Conservation (phyloP, 441 rosid genomes). For the Aquilaria agallochum region DNA sequence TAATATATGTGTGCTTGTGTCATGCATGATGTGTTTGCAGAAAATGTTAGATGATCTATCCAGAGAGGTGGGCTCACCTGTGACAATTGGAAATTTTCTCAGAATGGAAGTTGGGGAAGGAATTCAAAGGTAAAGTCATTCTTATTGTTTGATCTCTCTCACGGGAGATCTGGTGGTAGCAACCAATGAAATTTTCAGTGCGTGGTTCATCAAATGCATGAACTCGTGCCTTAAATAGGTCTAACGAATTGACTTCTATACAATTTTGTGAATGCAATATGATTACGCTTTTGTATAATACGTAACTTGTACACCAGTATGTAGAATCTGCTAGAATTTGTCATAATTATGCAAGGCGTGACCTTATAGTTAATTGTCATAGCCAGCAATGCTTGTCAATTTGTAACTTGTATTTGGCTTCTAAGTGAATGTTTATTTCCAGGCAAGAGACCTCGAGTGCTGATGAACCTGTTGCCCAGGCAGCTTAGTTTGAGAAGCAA, state of each 20-base stretch:
- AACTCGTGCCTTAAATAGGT: background rate
- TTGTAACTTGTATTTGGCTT: background rate
- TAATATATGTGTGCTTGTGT: background rate
- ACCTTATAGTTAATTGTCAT: too few species aligned
- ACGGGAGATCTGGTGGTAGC: background rate
- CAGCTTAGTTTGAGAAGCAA: conserved; percentile 33
- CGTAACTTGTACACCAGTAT: too few species aligned
- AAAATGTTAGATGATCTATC: conserved; percentile 59
- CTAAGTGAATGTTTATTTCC: conserved; percentile 23
- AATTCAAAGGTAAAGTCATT: conserved; percentile 57
- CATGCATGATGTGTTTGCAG: conserved; percentile 28
- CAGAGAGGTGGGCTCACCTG: conserved; percentile 72
- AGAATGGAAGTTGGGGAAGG: conserved; percentile 99
- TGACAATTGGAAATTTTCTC: conserved; percentile 72
- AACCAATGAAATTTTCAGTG: too few species aligned
- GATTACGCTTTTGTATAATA: too few species aligned
- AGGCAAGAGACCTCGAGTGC: conserved; percentile 49
- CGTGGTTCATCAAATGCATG: too few species aligned
- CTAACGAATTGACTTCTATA: background rate
- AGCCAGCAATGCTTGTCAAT: too few species aligned
- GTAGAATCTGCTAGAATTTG: too few species aligned
- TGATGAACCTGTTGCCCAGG: conserved; percentile 70
- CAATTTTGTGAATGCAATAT: background rate
- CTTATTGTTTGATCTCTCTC: background rate
- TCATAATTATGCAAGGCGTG: too few species aligned